Conservation (phyloP, 192 early-diverging fungal genomes). For the Linnemannia elongata region DNA sequence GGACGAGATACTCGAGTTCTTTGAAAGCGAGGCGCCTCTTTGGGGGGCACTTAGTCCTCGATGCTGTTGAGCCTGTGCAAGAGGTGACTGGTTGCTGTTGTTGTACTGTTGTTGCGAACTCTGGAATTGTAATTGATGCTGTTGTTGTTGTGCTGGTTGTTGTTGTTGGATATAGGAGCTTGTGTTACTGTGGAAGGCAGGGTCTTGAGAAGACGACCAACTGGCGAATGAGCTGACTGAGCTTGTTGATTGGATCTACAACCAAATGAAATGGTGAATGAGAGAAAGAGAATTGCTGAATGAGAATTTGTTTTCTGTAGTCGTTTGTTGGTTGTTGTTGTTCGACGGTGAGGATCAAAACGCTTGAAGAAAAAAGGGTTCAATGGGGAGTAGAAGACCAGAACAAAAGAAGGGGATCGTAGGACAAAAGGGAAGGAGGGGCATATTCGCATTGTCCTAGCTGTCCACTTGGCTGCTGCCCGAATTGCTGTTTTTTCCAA, state of each 20-base stretch:
- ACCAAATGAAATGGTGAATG: not conserved
- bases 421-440: not conserved
- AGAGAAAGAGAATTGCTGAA: not conserved
- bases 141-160: slow-evolving; percentile 21
- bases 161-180: slow-evolving; percentile 17
- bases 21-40: slow-evolving; percentile 20
- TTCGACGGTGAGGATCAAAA: not conserved
- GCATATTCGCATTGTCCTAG: not conserved
- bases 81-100: not conserved
- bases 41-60: not conserved
- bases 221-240: slow-evolving; percentile 32
- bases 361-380: not conserved
- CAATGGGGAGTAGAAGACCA: not conserved
- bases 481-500: no score
- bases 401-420: not conserved
- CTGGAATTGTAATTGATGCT: not conserved
- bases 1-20: not conserved
- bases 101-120: not conserved
- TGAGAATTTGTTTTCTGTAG: not conserved
- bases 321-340: not conserved
- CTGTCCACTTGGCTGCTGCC: no score
- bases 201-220: slow-evolving; percentile 47
- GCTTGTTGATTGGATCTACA: slow-evolving; percentile 30
- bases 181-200: slow-evolving; percentile 24
- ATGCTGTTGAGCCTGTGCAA: slow-evolving; percentile 5